Evolutionary conservation across 225 moss, liverwort and hornwort species (phyloP).

Genomic region (Ulota crispa): DNA sequence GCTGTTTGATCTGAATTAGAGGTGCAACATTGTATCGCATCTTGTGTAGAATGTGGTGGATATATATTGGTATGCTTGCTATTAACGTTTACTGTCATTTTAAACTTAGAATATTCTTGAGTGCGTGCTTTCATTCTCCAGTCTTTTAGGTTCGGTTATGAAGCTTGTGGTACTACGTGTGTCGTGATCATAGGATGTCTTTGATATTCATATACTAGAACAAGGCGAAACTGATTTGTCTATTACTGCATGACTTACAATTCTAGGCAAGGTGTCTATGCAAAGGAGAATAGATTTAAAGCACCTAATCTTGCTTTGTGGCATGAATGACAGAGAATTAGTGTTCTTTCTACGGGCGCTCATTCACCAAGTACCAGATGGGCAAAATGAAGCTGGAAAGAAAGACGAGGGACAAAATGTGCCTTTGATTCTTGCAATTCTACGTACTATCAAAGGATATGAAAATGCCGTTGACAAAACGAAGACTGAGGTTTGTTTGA

Average conservation of each 20-base stretch:
- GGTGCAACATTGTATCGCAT: not conserved
- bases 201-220: not conserved
- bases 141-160: not conserved
- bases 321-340: slow-evolving; percentile 64
- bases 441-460: slow-evolving; percentile 81
- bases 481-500: slow-evolving; percentile 65
- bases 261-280: not conserved
- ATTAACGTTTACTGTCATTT: not conserved
- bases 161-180: not conserved
- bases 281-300: not conserved
- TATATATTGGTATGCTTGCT: slow-evolving; percentile 1
- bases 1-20: not conserved
- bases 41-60: not conserved
- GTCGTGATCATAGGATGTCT: not conserved
- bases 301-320: slow-evolving; percentile 14
- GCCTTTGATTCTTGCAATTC: slow-evolving; percentile 82
- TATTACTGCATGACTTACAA: not conserved
- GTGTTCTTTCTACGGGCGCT: slow-evolving; percentile 75
- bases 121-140: not conserved
- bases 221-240: not conserved
- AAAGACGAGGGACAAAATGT: slow-evolving; percentile 78
- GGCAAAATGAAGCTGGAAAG: slow-evolving; percentile 52
- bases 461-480: slow-evolving; percentile 73
- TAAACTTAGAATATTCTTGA: not conserved
- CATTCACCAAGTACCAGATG: slow-evolving; percentile 73